phyloP scores from a whole-genome alignment of 2,329 filamentous ascomycete genomes.

The Knufia fluminis region DNA sequence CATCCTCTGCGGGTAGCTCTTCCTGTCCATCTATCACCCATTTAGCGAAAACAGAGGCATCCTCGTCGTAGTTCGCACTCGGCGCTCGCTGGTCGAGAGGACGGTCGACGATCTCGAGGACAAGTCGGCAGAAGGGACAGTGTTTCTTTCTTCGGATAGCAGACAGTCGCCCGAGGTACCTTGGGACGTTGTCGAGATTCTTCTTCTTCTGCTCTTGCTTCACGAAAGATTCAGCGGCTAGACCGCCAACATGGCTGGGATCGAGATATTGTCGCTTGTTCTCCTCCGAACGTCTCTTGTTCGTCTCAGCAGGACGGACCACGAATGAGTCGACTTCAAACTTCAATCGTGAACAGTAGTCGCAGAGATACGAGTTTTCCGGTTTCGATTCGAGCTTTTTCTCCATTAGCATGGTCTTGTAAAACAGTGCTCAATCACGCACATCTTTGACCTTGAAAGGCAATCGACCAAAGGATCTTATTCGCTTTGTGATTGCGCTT shows the following conservation, averaged over 20 bases:
- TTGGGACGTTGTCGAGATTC: slow-evolving; percentile 13
- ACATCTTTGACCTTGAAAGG: slow-evolving; percentile 16
- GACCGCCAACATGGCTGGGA: neutral
- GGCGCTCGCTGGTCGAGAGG: slow-evolving; percentile 21
- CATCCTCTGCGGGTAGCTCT: slow-evolving; percentile 9
- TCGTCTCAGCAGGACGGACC: slow-evolving; percentile 12
- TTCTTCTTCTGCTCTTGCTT: slow-evolving; percentile 5
- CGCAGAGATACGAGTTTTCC: slow-evolving; percentile 20
- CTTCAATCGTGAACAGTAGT: slow-evolving; percentile 18
- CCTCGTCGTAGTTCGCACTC: slow-evolving; percentile 15
- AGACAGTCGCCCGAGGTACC: slow-evolving; percentile 19
- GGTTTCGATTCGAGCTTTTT: slow-evolving; percentile 6
- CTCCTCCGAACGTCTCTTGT: slow-evolving; percentile 12
- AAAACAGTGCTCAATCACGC: neutral
- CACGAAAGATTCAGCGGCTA: neutral
- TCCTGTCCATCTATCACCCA: slow-evolving; percentile 24
- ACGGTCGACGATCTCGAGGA: slow-evolving; percentile 21
- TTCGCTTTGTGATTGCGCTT: slow-evolving; percentile 17
- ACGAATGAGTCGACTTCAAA: slow-evolving; percentile 20
- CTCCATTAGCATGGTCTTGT: neutral
- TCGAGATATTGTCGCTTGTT: neutral
- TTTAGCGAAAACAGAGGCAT: slow-evolving; percentile 19
- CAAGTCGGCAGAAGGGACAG: slow-evolving; percentile 22
- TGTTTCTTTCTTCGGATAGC: slow-evolving; percentile 17
- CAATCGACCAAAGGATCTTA: slow-evolving; percentile 17